Evolutionary conservation across 805 yeast species (phyloP), one percentile per base, ranked within the genome.

Genomic region (Metschnikowia reukaufii): DNA sequence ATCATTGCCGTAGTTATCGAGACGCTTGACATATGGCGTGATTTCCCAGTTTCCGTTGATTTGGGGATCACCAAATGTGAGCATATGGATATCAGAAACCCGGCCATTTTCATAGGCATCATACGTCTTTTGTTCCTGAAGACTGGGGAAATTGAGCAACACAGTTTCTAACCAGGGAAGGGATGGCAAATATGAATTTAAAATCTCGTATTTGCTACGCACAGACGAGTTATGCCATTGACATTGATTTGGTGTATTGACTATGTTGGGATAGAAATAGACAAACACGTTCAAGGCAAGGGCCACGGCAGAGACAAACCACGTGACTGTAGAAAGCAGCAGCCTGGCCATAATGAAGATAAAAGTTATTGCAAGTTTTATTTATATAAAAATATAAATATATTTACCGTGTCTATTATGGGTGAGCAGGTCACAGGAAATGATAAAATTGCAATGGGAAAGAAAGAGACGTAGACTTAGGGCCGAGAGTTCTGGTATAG

Each of bases 61-160:
- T 69, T 94, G 99, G 0, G 99, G 99, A 61, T 94, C 99, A 6
- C 98, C 99, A 64, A 90, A 84, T 5, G 96, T 86, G 53, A 91
- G 64, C 66, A 94, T 66, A 51, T 80, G 81, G 42, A 91, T 77
- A 55, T 78, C 82, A 9, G 72, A 62, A 4, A 73, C 68, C 2
- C 42, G 21, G n/a, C 53, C 54, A 29, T 43, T 27, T 10, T 48
- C 50, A 35, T 52, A 41, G 4, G 49, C 47, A 6, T 40, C 16
- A 4, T 30, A 19, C 15, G 37, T 18, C 38, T 48, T 47, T 7
- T 37, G 47, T 31, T 49, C 57, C 29, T 52, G 58, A 13, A 59
- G 42, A 35, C 49, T 45, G 7, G 66, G 66, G 45, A 62, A 57
- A 36, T 57, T 60, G 43, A 56, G 59, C n/a, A 62, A 50, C 2